These are phyloP conservation scores for Aaosphaeria pasadenensis DNA, from an alignment of 2,329 filamentous ascomycete species.

Conservation along the genomic window DNA sequence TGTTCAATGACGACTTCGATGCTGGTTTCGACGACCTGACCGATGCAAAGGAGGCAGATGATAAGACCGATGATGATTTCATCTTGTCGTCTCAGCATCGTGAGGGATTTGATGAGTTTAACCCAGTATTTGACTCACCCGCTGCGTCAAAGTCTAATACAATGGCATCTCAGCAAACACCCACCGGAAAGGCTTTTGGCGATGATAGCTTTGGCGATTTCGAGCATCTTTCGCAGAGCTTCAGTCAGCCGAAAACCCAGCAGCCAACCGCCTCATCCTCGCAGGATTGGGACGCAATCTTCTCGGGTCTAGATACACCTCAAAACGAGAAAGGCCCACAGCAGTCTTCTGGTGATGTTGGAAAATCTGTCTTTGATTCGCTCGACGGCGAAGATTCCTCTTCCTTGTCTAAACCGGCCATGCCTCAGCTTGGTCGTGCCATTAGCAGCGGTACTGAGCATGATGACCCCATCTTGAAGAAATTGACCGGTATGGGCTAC, in stretches of 20 bases:
- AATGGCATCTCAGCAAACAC: constrained; percentile 42
- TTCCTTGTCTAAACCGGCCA: constrained; percentile 22
- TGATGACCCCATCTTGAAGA: constrained; percentile 88
- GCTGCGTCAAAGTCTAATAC: constrained; percentile 49
- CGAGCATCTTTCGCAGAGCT: constrained; percentile 42
- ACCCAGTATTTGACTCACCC: constrained; percentile 73
- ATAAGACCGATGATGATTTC: constrained; percentile 74
- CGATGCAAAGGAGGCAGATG: constrained; percentile 72
- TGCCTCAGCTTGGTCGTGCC: constrained; percentile 60
- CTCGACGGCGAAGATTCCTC: constrained; percentile 34
- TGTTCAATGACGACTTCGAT: constrained; percentile 72
- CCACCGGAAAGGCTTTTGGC: constrained; percentile 34
- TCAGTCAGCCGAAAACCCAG: constrained; percentile 37
- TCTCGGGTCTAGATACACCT: constrained; percentile 69
- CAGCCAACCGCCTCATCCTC: constrained; percentile 39
- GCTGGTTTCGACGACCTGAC: constrained; percentile 79
- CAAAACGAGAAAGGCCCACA: constrained; percentile 31
- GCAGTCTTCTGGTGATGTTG: constrained; percentile 31
- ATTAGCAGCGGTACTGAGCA: constrained; percentile 73
- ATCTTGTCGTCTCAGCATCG: constrained; percentile 62
- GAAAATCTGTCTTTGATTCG: constrained; percentile 36
- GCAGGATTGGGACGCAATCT: constrained; percentile 95
- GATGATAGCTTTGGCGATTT: constrained; percentile 52
- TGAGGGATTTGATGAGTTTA: constrained; percentile 73
- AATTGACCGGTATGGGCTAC: constrained; percentile 88